phyloP scores from a whole-genome alignment of 1,284 basidiomycete species.

The Boletus mariae region DNA sequence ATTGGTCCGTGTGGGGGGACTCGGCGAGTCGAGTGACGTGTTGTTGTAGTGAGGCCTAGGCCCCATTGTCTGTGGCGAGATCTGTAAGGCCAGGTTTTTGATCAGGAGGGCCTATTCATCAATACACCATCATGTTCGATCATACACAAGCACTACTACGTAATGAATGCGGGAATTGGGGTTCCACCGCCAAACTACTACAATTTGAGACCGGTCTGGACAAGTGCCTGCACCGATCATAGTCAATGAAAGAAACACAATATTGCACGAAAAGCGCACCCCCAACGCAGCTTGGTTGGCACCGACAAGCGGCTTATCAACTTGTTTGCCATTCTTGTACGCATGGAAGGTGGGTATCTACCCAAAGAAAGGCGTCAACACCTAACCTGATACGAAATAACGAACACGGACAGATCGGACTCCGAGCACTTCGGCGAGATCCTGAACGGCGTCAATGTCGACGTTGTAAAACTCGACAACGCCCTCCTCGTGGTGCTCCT shows the following conservation, averaged over 20 bases:
- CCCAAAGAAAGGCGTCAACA: not conserved
- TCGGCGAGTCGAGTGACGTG: no score
- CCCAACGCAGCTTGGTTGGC: constrained; percentile 38
- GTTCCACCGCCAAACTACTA: not conserved
- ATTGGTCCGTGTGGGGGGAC: no score
- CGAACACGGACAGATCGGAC: constrained; percentile 47
- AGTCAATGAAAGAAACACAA: not conserved
- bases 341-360: constrained; percentile 75
- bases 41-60: no score
- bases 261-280: constrained; percentile 8
- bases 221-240: not conserved
- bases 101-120: no score
- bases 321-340: constrained; percentile 57
- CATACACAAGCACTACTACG: no score
- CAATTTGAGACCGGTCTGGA: not conserved
- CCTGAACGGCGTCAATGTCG: constrained; percentile 49
- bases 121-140: no score
- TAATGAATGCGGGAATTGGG: no score
- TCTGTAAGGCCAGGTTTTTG: no score
- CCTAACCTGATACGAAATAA: not conserved
- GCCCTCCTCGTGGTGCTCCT: constrained; percentile 31
- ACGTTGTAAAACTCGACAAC: constrained; percentile 65
- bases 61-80: no score
- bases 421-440: constrained; percentile 43
- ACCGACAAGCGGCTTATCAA: constrained; percentile 53